phyloP scores from a whole-genome alignment of 805 yeast species.

The Yarrowia bubula region DNA sequence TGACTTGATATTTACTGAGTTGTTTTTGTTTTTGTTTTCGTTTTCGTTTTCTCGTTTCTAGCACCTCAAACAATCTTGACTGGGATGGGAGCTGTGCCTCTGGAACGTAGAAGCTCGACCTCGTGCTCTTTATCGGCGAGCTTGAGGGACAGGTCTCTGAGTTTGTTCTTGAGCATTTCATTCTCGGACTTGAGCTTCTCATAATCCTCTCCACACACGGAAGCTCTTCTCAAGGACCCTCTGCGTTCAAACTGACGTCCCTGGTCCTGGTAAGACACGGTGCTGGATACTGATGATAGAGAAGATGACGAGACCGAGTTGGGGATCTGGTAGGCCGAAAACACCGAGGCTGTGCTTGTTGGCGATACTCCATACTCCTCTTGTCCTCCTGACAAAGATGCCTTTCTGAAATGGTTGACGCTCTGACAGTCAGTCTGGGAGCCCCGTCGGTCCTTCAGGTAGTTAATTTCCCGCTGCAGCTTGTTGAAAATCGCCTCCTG shows the following conservation, averaged over 20 bases:
- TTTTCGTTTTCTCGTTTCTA: background rate
- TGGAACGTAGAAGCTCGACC: background rate
- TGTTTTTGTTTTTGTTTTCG: background rate
- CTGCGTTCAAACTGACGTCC: conserved; percentile 33
- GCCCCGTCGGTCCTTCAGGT: conserved; percentile 45
- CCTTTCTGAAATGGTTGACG: conserved; percentile 36
- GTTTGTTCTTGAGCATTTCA: conserved; percentile 36
- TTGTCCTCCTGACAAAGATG: conserved; percentile 33
- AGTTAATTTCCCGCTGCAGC: conserved; percentile 60
- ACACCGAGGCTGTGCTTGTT: conserved; percentile 18
- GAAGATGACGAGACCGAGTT: conserved; percentile 31
- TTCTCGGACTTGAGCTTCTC: conserved; percentile 34
- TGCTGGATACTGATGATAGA: conserved; percentile 20
- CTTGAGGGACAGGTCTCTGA: conserved; percentile 36
- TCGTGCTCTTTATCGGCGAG: conserved; percentile 24
- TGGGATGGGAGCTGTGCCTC: background rate
- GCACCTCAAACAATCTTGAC: conserved; percentile 9
- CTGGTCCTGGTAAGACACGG: conserved; percentile 28
- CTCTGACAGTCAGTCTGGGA: conserved; percentile 36
- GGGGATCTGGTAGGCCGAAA: conserved; percentile 25
- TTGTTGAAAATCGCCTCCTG: conserved; percentile 72
- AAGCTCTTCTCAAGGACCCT: conserved; percentile 31
- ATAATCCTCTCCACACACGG: conserved; percentile 29
- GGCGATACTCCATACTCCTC: conserved; percentile 29
- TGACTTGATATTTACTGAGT: background rate